Evolutionary conservation across 805 yeast species (phyloP), one percentile per base, ranked within the genome.

Genomic region (Saccharomycopsis sp.): DNA sequence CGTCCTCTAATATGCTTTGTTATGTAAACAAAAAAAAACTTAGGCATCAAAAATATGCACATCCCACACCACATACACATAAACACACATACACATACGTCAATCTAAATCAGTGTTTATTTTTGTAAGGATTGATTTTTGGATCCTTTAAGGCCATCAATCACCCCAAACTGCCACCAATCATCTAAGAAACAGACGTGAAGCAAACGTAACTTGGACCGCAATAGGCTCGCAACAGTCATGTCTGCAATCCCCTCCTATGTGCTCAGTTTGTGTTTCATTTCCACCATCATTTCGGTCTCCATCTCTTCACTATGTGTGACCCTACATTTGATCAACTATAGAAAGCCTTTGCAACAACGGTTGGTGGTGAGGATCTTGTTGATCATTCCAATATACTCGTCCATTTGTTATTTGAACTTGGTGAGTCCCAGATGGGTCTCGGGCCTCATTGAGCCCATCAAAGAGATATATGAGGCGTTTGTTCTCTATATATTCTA

Each of bases 401-500:
- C 96, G 3, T 61, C 85, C 0, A 78, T 90, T 9, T 87, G 96
- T 67, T 87, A 81, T 66, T 64, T 80, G 2, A 78, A 83, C 64
- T 75, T 85, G 20, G 72, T 75, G 17, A 73, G 76, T 69, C 82
- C 76, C n/a, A 64, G 64, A 2, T 23, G 41, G 9, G 61, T 74
- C 34, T 82, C 77, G 54, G 73, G 70, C 57, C 75, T 75, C 58
- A 64, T 90, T 2, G 94, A 87, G 64, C 96, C 97, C 0, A 66
- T 88, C 0, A 76, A 94, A 52, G 99, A 94, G 69, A 82, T 93
- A 1, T 94, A 94, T 71, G 99, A 94, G 71, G 97, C 98, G 0
- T 89, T 94, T 72, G 97, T 92, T 38, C 88, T 94, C 38, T 94
- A 94, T 71, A 90, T 97, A 1, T 94, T 94, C 69, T 93, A 89